Evolutionary conservation across 2,329 filamentous ascomycete genomes (phyloP).

Genomic region (Cordyceps pruinosa): DNA sequence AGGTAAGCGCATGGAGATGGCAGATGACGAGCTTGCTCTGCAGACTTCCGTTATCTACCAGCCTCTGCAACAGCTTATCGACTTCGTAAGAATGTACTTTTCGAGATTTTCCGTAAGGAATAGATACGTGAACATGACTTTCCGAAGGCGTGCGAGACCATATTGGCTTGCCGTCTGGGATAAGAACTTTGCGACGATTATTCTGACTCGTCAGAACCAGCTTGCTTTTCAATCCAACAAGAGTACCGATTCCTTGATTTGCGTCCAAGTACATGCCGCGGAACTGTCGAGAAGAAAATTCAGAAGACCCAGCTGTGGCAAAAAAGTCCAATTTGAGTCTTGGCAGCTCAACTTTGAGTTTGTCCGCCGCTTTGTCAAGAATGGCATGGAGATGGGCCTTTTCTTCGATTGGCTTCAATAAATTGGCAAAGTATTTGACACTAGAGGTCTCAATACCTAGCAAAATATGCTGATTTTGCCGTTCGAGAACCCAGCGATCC

Average conservation of each 20-base stretch:
- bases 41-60: slow-evolving; percentile 44
- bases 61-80: not conserved
- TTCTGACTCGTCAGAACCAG: not conserved
- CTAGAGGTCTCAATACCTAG: not conserved
- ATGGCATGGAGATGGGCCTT: not conserved
- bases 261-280: slow-evolving; percentile 3
- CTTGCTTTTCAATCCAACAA: slow-evolving; percentile 2
- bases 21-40: slow-evolving; percentile 43
- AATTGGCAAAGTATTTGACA: not conserved
- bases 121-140: not conserved
- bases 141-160: not conserved
- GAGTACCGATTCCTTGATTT: not conserved
- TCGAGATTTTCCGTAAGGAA: not conserved
- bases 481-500: not conserved
- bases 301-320: not conserved
- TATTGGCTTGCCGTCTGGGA: slow-evolving; percentile 1
- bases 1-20: slow-evolving; percentile 48
- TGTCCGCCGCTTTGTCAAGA: not conserved
- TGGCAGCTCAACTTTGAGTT: not conserved
- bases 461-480: not conserved
- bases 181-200: not conserved
- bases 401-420: not conserved
- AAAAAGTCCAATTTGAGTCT: not conserved
- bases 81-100: slow-evolving; percentile 3
- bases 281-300: not conserved